Evolutionary conservation across 1,284 basidiomycete species (phyloP), one percentile per base, ranked within the genome.

Genomic region (Trametes polyzona): DNA sequence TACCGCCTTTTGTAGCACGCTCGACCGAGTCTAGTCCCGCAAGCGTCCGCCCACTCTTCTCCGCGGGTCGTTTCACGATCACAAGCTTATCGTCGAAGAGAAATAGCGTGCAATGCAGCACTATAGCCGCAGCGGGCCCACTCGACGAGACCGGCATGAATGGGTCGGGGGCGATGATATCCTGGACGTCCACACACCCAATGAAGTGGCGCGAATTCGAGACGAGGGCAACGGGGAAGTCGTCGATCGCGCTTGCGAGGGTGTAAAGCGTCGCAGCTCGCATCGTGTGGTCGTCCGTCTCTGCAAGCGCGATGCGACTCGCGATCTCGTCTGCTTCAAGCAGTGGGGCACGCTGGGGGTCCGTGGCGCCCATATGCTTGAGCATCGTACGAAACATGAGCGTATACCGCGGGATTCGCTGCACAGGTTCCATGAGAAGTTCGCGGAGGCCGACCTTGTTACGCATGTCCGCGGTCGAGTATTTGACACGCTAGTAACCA

Each of bases 341-440:
- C 14, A 99, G 78, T 66, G 90, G 91, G 3, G 82, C 79, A n/a
- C 91, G 83, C 67, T 95, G 93, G 1, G 84, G 80, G 65, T 96
- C 93, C 42, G 80, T 78, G 0, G 83, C 82, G 11, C 83, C 81
- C 90, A 96, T 92, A 67, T 90, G 83, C 73, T 95, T 95, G 66
- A 94, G 80, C 88, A 96, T 96, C 1, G 82, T 88, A 63, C 94
- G 89, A 73, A 98, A 93, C 61, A 99, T 81, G 23, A 99, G 80
- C 2, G 94, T 97, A 74, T 99, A 99, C 55, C 96, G 83, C 1
- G 97, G 96, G 62, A 99, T 94, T 26, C 97, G 88, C 72, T 99
- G 97, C n/a, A 98, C 93, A n/a, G 97, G 97, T 69, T 99, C 97
- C 86, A 98, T 98, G 39, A 99, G 80, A 39, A 99, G 84, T 73